A percentile compares a stretch with the other conserved stretches of the same genome.
Conservation (phyloP, 306 rosid genomes). For the Glycine tomentella region DNA sequence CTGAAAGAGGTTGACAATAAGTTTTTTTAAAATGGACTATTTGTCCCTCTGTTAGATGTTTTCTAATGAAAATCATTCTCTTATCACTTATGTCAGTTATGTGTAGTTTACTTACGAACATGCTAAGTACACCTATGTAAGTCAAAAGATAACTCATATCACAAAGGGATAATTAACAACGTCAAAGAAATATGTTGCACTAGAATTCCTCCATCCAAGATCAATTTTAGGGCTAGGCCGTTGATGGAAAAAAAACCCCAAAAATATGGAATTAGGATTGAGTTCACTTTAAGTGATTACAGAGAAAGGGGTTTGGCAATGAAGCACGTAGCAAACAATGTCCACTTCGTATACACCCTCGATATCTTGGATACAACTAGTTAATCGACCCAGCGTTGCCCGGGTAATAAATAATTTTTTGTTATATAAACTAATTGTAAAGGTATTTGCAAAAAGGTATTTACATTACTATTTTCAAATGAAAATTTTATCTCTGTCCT, state of each 20-base stretch:
- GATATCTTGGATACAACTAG: too few species aligned
- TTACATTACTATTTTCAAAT: too few species aligned
- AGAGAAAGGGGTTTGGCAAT: slow-evolving; percentile 42
- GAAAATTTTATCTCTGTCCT: too few species aligned
- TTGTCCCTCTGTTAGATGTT: too few species aligned
- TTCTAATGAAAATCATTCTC: too few species aligned
- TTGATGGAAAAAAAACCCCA: slow-evolving; percentile 50
- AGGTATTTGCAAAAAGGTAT: too few species aligned
- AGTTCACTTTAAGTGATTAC: neutral
- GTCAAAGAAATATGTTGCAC: slow-evolving; percentile 64
- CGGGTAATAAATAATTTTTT: too few species aligned
- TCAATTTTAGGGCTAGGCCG: slow-evolving; percentile 59
- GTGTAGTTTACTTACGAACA: slow-evolving; percentile 79
- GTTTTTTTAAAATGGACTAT: too few species aligned
- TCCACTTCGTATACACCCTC: too few species aligned
- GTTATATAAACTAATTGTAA: too few species aligned
- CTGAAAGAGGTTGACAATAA: too few species aligned
- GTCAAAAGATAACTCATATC: slow-evolving; percentile 58
- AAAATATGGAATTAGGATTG: slow-evolving; percentile 56
- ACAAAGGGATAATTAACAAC: slow-evolving; percentile 60
- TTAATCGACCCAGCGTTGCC: too few species aligned
- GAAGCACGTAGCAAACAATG: slow-evolving; percentile 48
- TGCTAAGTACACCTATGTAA: slow-evolving; percentile 65
- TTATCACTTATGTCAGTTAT: neutral
- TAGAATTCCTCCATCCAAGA: slow-evolving; percentile 65